Evolutionary conservation across 2,329 filamentous ascomycete species (phyloP).

Genomic region (Aplosporella prunicola): DNA sequence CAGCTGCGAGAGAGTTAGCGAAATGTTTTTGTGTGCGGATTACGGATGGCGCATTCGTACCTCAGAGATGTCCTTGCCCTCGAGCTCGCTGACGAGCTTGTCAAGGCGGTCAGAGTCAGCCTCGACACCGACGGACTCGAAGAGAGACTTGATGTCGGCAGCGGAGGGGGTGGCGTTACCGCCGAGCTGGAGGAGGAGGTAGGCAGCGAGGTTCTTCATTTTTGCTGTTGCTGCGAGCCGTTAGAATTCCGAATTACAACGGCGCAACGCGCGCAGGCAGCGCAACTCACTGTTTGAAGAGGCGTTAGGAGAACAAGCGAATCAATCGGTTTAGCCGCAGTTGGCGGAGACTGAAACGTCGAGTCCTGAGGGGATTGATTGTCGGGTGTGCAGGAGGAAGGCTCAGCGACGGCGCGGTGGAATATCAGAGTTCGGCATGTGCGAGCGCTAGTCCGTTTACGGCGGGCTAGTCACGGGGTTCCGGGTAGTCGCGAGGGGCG

Average conservation of each 20-base stretch:
- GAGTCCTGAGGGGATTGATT: slow-evolving; percentile 55
- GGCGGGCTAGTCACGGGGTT: slow-evolving; percentile 1
- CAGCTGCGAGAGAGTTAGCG: slow-evolving; percentile 50
- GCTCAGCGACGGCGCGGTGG: not conserved
- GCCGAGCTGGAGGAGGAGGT: slow-evolving; percentile 90
- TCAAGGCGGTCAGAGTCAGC: slow-evolving; percentile 78
- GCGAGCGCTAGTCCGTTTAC: slow-evolving; percentile 3
- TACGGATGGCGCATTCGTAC: slow-evolving; percentile 43
- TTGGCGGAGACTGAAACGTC: slow-evolving; percentile 99
- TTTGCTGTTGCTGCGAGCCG: slow-evolving; percentile 35
- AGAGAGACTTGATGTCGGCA: slow-evolving; percentile 76
- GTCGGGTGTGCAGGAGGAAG: slow-evolving; percentile 7
- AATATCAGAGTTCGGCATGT: slow-evolving; percentile 4
- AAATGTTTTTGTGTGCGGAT: slow-evolving; percentile 19
- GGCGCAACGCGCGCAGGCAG: slow-evolving; percentile 4
- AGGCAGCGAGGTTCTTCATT: slow-evolving; percentile 99
- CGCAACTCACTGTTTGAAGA: slow-evolving; percentile 15
- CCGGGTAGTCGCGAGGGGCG: slow-evolving; percentile 8
- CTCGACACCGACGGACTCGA: slow-evolving; percentile 91
- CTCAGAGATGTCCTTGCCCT: slow-evolving; percentile 87
- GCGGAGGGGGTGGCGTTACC: slow-evolving; percentile 86
- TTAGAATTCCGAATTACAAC: too few species aligned
- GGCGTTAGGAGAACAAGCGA: slow-evolving; percentile 60
- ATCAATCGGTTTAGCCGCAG: slow-evolving; percentile 99
- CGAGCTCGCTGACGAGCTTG: slow-evolving; percentile 79